Evolutionary conservation across 805 yeast genomes (phyloP), one percentile per base, ranked within the genome.

Genomic region (Candida stauntonica): DNA sequence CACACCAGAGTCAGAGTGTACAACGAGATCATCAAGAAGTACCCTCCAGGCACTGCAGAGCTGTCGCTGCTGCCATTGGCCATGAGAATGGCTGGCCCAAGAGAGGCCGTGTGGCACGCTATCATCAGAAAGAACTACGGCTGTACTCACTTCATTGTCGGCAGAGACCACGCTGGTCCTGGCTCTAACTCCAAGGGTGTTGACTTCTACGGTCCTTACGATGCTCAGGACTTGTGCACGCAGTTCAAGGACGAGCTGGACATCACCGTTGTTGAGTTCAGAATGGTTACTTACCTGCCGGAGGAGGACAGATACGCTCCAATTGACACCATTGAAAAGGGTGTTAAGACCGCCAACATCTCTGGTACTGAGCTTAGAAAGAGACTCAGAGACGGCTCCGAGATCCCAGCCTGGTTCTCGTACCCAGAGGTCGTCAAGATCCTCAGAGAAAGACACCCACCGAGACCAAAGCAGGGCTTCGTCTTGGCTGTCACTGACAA

Each of bases 61-160:
- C 70, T 89, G 46, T 81, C 96, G 7, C 68, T 89, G 48, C 72
- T 89, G 53, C 98, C 98, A 11, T 72, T 89, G 57, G 98, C 98
- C 28, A 89, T 89, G 98, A 81, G 98, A 73, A 89, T 89, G 98
- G 97, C 93, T 40, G 98, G 98, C 63, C 97, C 91, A 63, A 79
- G 95, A 62, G 98, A 89, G 68, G 98, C 98, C 17, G 85, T 89
- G 31, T 91, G 97, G 97, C 98, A 89, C 61, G 96, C 97, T 14
- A 82, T 91, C 56, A 89, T 89, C 61, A 84, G 98, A 67, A 86
- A 87, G 72, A 89, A 89, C 68, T 88, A 81, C 60, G 98, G 98
- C 59, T 96, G 95, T 39, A 84, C 96, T 37, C 97, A 91, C 63
- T 91, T 91, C 70, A 89, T 89, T 57, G 96, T 89, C 34, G 98